Evolutionary conservation across 306 rosid species (phyloP).

Genomic region (Castanopsis chinensis): DNA sequence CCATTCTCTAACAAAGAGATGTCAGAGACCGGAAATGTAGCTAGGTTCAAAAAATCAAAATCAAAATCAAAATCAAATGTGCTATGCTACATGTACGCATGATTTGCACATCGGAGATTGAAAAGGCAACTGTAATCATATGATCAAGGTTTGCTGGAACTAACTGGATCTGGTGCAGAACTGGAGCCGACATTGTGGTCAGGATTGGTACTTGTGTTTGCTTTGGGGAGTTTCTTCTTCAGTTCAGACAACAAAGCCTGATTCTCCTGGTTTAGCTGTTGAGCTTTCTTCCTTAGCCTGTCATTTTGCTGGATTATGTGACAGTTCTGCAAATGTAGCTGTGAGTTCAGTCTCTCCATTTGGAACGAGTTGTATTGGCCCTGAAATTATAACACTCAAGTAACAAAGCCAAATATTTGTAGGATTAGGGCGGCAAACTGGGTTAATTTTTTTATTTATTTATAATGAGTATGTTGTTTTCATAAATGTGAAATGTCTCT

Average conservation of each 20-base stretch:
- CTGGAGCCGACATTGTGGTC: slow-evolving; percentile 24
- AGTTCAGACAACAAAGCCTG: slow-evolving; percentile 29
- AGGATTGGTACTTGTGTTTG: slow-evolving; percentile 10
- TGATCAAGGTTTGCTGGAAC: slow-evolving; percentile 8
- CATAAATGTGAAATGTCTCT: neutral
- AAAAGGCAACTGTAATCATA: neutral
- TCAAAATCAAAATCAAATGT: neutral
- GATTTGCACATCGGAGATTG: neutral
- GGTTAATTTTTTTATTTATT: neutral
- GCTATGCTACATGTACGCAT: neutral
- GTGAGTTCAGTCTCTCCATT: slow-evolving; percentile 28
- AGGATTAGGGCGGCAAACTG: neutral
- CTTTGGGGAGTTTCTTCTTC: slow-evolving; percentile 23
- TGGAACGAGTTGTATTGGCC: neutral
- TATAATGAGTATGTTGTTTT: neutral
- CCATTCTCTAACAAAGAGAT: neutral
- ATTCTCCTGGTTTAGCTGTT: slow-evolving; percentile 37
- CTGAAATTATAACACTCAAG: slow-evolving; percentile 10
- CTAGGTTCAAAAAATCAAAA: neutral
- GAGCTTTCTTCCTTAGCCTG: slow-evolving; percentile 34
- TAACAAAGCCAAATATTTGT: neutral
- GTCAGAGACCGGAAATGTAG: neutral
- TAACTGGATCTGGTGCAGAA: slow-evolving; percentile 16
- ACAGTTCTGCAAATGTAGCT: slow-evolving; percentile 33
- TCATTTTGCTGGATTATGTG: slow-evolving; percentile 36